Evolutionary conservation across 441 rosid species (phyloP), one percentile per base, ranked within the genome.

Genomic region (Breynia disticha): DNA sequence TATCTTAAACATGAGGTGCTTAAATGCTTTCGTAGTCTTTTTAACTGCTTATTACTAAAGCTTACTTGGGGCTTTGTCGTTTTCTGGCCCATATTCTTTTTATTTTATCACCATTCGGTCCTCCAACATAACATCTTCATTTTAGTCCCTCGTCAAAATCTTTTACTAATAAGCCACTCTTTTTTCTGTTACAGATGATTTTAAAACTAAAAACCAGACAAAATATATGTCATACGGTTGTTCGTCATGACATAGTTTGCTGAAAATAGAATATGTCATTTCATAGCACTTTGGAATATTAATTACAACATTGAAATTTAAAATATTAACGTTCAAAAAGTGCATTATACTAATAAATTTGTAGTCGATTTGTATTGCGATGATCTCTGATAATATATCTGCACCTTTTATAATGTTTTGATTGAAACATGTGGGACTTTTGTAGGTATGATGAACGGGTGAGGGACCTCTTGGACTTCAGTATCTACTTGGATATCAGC

Each of bases 401-500:
- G n/a, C n/a, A n/a, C n/a, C n/a, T n/a, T n/a, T n/a, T n/a, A n/a
- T n/a, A 3, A 28, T 28, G 35, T 1, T 41, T 41, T 15, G 10
- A 15, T 41, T 41, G 3, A 7, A 41, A 41, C n/a, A 41, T 41
- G 44, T 41, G 15, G 13, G 1, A 45, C 51, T 17, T 39, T 35
- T 66, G 57, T 56, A 88, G 97, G 98, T 91, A 52, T 65, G 98
- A 91, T 72, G 65, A 68, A 65, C 81, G 98, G 10, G 98, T 91
- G 50, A 80, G 98, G 67, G 83, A 84, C 7, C 79, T 91, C 4
- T 60, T 91, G 42, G 97, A 91, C 87, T 88, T 91, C 75, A 84
- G 98, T 56, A 86, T 91, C 70, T 86, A 91, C 81, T 82, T 91
- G 77, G 98, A 91, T 72, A 91, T 91, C 38, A 91, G 98, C 81